Percentiles rank a stretch among this genome's conserved stretches.
Conservation (phyloP, 345 rosid genomes). For the Clausena lansium region DNA sequence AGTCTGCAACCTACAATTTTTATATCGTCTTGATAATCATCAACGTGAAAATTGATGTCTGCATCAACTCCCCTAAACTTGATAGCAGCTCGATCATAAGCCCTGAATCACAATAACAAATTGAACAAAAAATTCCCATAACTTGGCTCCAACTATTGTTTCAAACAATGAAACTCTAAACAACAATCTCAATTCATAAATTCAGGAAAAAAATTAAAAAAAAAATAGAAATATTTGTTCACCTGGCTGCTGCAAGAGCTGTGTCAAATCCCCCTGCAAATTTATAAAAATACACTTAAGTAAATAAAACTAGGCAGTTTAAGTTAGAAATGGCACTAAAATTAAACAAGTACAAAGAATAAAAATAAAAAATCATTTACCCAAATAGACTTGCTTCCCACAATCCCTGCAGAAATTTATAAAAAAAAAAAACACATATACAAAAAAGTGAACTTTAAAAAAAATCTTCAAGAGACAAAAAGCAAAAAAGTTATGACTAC, state of each 20-base stretch:
- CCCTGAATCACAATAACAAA: constrained; percentile 37
- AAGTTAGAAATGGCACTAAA: neutral
- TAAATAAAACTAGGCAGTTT: neutral
- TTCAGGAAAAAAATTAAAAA: neutral
- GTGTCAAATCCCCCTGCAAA: constrained; percentile 85
- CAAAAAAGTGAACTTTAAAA: neutral
- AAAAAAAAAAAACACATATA: constrained; percentile 1
- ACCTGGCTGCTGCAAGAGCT: constrained; percentile 92
- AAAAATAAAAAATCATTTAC: constrained; percentile 25
- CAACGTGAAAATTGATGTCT: constrained; percentile 65
- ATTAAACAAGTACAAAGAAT: neutral
- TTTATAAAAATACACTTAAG: neutral
- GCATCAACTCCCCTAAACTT: constrained; percentile 82
- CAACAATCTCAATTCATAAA: too few species aligned
- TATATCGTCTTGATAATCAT: constrained; percentile 68
- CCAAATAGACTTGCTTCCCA: constrained; percentile 84
- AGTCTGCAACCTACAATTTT: constrained; percentile 41
- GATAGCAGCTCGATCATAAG: constrained; percentile 87
- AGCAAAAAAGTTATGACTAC: neutral
- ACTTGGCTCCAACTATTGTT: neutral
- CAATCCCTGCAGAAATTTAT: constrained; percentile 68
- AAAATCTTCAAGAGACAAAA: neutral
- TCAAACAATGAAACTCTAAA: too few species aligned
- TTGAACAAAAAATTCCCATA: neutral
- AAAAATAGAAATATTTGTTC: neutral